phyloP scores from a whole-genome alignment of 139 green algal species.

The Coelastrella sp. region DNA sequence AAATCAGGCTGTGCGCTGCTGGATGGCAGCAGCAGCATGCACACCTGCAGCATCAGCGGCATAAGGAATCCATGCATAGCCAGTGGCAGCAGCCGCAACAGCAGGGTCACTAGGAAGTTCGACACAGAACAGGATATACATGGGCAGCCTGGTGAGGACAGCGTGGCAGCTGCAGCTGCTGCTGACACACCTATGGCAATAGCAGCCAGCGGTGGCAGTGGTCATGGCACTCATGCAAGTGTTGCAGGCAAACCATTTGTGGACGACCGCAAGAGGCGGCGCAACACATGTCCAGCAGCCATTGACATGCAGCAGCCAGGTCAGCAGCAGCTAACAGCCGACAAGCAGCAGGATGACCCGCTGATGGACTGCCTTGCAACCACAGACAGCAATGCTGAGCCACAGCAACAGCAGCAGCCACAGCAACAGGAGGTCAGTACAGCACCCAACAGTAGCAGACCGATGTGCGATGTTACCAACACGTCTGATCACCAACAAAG shows the following conservation, averaged over 20 bases:
- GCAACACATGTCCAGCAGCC: not conserved
- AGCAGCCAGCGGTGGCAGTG: not conserved
- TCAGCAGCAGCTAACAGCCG: not conserved
- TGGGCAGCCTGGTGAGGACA: not conserved
- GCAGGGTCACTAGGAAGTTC: not conserved
- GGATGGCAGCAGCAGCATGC: not conserved
- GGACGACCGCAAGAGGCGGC: not conserved
- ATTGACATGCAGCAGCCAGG: not conserved
- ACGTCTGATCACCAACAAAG: not conserved
- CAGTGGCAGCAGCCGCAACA: too few species aligned
- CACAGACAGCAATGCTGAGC: too few species aligned
- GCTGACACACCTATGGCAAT: not conserved
- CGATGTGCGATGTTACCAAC: not conserved
- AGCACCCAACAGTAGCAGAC: not conserved
- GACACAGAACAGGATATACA: not conserved
- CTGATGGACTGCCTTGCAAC: too few species aligned
- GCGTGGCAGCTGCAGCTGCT: conserved; percentile 27
- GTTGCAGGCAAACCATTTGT: not conserved
- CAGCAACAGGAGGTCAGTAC: not conserved
- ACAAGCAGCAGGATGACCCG: too few species aligned
- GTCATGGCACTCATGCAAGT: not conserved
- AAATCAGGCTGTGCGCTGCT: not conserved
- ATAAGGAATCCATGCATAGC: not conserved
- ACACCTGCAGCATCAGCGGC: not conserved
- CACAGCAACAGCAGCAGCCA: not conserved